Evolutionary conservation across 2,329 filamentous ascomycete species (phyloP).

Genomic region (Fusarium tuaranense): DNA sequence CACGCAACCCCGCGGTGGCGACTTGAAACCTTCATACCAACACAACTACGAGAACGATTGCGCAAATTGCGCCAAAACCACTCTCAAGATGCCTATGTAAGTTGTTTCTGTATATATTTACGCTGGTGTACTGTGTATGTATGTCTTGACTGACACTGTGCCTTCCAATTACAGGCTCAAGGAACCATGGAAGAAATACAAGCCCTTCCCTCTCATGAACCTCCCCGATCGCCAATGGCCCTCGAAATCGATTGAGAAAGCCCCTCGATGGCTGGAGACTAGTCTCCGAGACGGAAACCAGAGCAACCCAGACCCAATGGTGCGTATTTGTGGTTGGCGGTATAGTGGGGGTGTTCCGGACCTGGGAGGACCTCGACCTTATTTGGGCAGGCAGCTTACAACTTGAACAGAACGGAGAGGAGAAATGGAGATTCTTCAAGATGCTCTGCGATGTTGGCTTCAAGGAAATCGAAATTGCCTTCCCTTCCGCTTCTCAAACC

Average conservation of each 20-base stretch:
- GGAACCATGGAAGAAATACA: background rate
- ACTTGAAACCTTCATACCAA: background rate
- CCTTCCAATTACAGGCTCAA: background rate
- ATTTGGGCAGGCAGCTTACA: background rate
- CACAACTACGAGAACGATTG: background rate
- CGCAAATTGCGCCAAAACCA: background rate
- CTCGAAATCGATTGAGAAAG: background rate
- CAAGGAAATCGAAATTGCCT: conserved; percentile 98
- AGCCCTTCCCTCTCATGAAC: background rate
- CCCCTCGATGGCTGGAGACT: background rate
- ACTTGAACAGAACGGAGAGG: conserved; percentile 79
- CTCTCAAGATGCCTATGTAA: background rate
- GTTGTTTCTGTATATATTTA: background rate
- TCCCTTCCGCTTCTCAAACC: conserved; percentile 92
- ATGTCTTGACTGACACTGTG: background rate
- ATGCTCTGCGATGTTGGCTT: conserved; percentile 93
- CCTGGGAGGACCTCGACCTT: background rate
- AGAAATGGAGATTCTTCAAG: conserved; percentile 96
- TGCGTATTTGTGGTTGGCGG: background rate
- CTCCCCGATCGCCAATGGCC: background rate
- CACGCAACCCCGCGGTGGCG: background rate
- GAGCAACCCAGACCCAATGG: background rate
- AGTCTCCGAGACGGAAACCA: background rate
- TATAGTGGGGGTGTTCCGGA: background rate
- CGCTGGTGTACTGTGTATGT: background rate